Conservation (phyloP, 2,329 filamentous ascomycete species). For the Leptographium flavum region DNA sequence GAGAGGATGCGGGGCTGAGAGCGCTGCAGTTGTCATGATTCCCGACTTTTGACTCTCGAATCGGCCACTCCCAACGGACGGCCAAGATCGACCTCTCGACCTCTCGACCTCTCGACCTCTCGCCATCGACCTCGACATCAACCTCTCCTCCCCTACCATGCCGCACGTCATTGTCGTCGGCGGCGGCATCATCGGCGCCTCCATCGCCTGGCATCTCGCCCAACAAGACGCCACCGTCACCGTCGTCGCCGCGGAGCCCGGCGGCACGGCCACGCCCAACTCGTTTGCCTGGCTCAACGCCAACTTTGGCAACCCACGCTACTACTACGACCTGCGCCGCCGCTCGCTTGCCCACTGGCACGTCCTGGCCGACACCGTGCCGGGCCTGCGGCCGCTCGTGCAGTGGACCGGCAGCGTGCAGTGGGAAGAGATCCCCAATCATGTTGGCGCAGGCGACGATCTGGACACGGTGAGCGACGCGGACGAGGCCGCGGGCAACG, state of each 20-base stretch:
- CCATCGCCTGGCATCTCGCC: slow-evolving; percentile 18
- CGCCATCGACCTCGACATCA: too few species aligned
- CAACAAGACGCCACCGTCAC: slow-evolving; percentile 13
- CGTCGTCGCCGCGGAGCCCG: slow-evolving; percentile 15
- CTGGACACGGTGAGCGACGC: slow-evolving; percentile 13
- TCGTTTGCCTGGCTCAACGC: slow-evolving; percentile 21
- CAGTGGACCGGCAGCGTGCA: slow-evolving; percentile 15
- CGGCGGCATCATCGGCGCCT: slow-evolving; percentile 16
- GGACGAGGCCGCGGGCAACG: too few species aligned
- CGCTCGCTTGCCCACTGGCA: slow-evolving; percentile 17
- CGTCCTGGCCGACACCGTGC: slow-evolving; percentile 11
- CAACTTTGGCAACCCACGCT: slow-evolving; percentile 13
- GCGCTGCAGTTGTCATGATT: too few species aligned
- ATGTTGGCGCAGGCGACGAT: slow-evolving; percentile 12
- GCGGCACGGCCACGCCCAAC: slow-evolving; percentile 17
- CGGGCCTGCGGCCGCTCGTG: slow-evolving; percentile 10
- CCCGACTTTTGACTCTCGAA: too few species aligned
- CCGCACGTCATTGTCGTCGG: slow-evolving; percentile 8
- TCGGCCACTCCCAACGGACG: too few species aligned
- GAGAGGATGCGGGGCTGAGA: too few species aligned
- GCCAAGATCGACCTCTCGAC: too few species aligned
- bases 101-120: too few species aligned
- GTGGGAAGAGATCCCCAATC: slow-evolving; percentile 10
- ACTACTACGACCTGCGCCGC: slow-evolving; percentile 17
- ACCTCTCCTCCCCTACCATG: too few species aligned